A percentile compares a stretch with the other conserved stretches of the same genome.
Conservation (phyloP, 2,329 filamentous ascomycete species). For the Cladosporium phlei region DNA sequence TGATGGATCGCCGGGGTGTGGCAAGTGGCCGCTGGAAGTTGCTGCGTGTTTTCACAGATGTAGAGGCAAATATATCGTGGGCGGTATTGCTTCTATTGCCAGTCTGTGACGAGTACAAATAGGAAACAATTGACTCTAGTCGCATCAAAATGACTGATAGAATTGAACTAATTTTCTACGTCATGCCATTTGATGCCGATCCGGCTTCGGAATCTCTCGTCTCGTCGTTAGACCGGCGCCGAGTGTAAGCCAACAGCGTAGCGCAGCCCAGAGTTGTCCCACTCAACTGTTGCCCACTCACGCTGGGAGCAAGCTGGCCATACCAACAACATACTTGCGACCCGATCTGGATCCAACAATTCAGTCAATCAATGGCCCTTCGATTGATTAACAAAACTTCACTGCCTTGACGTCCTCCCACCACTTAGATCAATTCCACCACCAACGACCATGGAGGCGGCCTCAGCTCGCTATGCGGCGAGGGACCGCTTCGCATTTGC, state of each 20-base stretch:
- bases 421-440: background rate
- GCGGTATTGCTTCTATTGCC: background rate
- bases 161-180: conserved; percentile 5
- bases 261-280: no score
- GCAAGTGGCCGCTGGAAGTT: no score
- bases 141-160: background rate
- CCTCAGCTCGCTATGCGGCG: conserved; percentile 89
- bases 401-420: background rate
- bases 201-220: background rate
- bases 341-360: no score
- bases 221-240: background rate
- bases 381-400: background rate
- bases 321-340: no score
- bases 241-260: no score
- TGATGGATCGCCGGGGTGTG: no score
- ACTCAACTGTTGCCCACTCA: no score
- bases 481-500: conserved; percentile 88
- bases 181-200: conserved; percentile 3
- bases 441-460: conserved; percentile 66
- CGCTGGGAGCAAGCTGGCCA: conserved; percentile 7
- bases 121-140: background rate
- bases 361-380: background rate
- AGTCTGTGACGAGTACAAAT: background rate
- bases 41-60: no score
- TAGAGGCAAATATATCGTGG: background rate